These are phyloP conservation scores for Aspergillus persii DNA, from an alignment of 2,329 filamentous ascomycete genomes.

Conservation along the genomic window DNA sequence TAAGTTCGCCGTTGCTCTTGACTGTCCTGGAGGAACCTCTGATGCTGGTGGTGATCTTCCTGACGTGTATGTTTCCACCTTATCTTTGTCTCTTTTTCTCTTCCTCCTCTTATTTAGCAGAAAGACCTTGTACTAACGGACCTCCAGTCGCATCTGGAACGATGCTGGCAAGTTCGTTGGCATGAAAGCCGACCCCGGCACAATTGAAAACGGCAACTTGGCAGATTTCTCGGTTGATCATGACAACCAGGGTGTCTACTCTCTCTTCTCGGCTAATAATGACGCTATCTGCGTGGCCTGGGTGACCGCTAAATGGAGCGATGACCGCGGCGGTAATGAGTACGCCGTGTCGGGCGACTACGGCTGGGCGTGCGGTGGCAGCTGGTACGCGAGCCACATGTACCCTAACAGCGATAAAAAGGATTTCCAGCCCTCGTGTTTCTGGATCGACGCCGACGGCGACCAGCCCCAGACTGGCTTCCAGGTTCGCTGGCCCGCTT, in stretches of 20 bases:
- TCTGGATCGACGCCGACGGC: conserved; percentile 11
- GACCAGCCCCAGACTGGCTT: conserved; percentile 10
- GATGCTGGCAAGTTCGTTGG: conserved; percentile 4
- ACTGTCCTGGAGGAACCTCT: not conserved
- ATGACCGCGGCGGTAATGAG: conserved; percentile 7
- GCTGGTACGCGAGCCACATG: conserved; percentile 11
- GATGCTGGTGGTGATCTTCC: conserved; percentile 11
- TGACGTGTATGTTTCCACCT: conserved; percentile 5
- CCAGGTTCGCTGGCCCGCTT: conserved; percentile 9
- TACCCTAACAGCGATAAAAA: conserved; percentile 5
- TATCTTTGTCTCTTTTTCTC: not conserved
- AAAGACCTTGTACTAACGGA: not conserved
- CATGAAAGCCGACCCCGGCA: conserved; percentile 8
- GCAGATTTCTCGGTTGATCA: conserved; percentile 7
- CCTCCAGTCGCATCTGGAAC: conserved; percentile 9
- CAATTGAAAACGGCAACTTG: conserved; percentile 2
- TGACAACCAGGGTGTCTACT: conserved; percentile 9
- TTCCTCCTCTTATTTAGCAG: no score
- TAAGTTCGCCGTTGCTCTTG: conserved; percentile 12
- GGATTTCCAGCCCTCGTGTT: conserved; percentile 8
- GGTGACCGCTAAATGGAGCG: conserved; percentile 10
- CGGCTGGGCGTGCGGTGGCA: conserved; percentile 6
- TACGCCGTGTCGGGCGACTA: conserved; percentile 11
- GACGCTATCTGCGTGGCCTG: conserved; percentile 12
- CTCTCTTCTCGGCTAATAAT: conserved; percentile 7